Evolutionary conservation across 371 early-diverging fungal genomes (phyloP).

Genomic region (Mucor saturninus): DNA sequence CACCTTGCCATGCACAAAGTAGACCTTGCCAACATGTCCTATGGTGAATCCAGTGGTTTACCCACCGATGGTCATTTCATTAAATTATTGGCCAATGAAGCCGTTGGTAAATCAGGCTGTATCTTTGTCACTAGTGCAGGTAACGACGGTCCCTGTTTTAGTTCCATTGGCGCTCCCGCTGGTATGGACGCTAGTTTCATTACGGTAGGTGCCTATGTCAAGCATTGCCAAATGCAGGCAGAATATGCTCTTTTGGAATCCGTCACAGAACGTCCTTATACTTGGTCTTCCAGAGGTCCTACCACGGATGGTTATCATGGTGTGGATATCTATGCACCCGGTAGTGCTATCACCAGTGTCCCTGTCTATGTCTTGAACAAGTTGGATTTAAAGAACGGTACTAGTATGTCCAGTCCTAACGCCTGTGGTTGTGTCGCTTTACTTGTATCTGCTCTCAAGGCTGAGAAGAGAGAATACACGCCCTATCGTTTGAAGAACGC

Average conservation of each 20-base stretch:
- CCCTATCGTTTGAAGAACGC: constrained; percentile 87
- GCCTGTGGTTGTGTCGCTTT: constrained; percentile 86
- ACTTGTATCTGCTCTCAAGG: constrained; percentile 82
- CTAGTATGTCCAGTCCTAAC: constrained; percentile 93
- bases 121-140: constrained; percentile 92
- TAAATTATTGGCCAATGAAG: constrained; percentile 79
- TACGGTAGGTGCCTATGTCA: constrained; percentile 93
- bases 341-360: constrained; percentile 90
- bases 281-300: constrained; percentile 93
- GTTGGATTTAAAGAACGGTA: constrained; percentile 89
- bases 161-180: constrained; percentile 88
- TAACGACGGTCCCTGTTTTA: constrained; percentile 90
- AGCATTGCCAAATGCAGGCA: constrained; percentile 84
- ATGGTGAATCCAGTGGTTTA: constrained; percentile 82
- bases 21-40: constrained; percentile 96
- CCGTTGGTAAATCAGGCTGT: constrained; percentile 80
- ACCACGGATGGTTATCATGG: constrained; percentile 85
- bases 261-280: constrained; percentile 79
- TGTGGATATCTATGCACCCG: constrained; percentile 89
- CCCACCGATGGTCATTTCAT: constrained; percentile 84
- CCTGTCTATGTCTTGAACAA: constrained; percentile 85
- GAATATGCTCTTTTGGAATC: constrained; percentile 84
- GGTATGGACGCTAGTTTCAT: constrained; percentile 78
- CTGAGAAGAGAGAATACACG: constrained; percentile 66
- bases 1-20: constrained; percentile 77